Evolutionary conservation across 345 rosid species (phyloP).

Genomic region (Citrus maxima): DNA sequence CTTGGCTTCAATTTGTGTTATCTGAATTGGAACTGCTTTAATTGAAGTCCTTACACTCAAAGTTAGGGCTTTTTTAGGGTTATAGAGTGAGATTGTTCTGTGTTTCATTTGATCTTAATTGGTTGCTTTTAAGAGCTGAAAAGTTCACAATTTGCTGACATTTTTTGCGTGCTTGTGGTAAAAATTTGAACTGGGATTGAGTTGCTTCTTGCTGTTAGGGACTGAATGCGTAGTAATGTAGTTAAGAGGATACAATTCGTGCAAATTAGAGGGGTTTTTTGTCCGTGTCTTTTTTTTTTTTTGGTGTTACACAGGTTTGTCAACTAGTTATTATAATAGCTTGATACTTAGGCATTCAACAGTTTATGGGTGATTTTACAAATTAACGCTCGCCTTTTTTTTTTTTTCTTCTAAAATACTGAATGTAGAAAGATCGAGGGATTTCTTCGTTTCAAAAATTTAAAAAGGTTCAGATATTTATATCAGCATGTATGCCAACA

Average conservation of each 20-base stretch:
- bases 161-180: neutral
- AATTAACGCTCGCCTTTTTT: neutral
- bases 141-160: neutral
- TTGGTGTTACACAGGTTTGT: neutral
- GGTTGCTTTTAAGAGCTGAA: neutral
- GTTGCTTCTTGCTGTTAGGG: neutral
- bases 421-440: neutral
- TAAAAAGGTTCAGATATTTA: neutral
- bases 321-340: neutral
- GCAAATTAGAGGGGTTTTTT: neutral
- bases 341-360: neutral
- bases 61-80: conserved; percentile 7
- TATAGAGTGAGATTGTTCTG: neutral
- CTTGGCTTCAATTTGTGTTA: neutral
- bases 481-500: neutral
- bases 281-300: neutral
- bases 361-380: neutral
- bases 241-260: neutral
- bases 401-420: too few relatives aligned
- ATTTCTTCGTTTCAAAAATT: neutral
- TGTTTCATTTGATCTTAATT: neutral
- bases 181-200: neutral
- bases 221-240: neutral
- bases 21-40: neutral
- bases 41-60: neutral